Evolutionary conservation across 2,329 filamentous ascomycete species (phyloP), one percentile per base, ranked within the genome.

Genomic region (Plectosphaerella cucumerina): DNA sequence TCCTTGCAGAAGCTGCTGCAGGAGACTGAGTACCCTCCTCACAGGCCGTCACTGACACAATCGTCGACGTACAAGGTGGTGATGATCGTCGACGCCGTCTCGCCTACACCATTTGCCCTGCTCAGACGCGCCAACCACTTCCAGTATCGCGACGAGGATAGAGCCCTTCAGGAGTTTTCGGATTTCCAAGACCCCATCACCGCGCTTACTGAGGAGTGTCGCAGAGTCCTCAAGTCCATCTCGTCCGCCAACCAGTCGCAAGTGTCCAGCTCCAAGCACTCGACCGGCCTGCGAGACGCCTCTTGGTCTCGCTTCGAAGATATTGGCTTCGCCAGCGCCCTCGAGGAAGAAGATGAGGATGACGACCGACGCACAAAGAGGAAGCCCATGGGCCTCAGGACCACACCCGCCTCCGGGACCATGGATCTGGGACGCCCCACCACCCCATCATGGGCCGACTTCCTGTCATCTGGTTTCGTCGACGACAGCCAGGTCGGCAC

Each of bases 221-320:
- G 87, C 56, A 86, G 94, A 68, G 94, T 99, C 45, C 77, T 99
- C 51, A 87, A 86, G 65, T 87, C 89, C 26, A 93, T 99, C 58
- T 91, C 94, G 12, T 85, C 88, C 0, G 85, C 88, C 44, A 97
- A 97, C 59, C 89, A 96, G 65, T 94, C 90, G 0, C 84, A 87
- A 49, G 82, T 85, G 14, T 87, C 86, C 5, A 86, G 78, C 62
- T 76, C 82, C 15, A 85, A 89, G 64, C 81, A 84, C 51, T 89
- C 86, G 1, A 90, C 86, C 5, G 84, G 86, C 53, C 71, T 90
- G 50, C 82, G 82, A 34, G 92, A 97, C 66, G 89, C 92, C 18
- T 95, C 92, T 0, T 99, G 94, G 94, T 97, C 94, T 15, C 84
- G 91, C 47, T 99, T 99, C 57, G 90, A 97, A 66, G 94, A 97